phyloP scores from a whole-genome alignment of 495 filamentous ascomycete genomes.

The Cladorrhinum samala region DNA sequence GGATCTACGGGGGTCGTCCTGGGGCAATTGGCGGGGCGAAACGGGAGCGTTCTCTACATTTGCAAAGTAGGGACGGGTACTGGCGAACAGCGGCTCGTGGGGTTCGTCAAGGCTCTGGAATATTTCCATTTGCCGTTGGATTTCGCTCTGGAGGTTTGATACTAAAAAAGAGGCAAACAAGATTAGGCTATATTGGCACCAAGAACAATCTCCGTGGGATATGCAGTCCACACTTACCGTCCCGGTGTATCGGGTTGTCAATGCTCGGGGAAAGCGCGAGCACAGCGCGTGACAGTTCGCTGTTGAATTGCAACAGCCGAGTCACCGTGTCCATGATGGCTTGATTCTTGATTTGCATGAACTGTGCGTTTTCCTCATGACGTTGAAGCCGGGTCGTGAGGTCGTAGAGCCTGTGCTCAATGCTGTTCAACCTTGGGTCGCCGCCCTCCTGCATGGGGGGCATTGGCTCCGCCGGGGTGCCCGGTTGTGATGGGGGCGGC shows the following conservation, averaged over 20 bases:
- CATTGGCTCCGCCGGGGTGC: constrained; percentile 76
- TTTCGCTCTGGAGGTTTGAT: constrained; percentile 70
- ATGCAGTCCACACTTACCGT: constrained; percentile 44
- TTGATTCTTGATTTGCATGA: constrained; percentile 74
- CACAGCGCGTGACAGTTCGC: constrained; percentile 70
- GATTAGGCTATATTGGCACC: constrained; percentile 29
- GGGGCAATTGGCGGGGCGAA: constrained; percentile 85
- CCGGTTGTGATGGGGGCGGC: constrained; percentile 64
- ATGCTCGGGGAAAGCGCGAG: constrained; percentile 63
- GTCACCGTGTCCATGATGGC: constrained; percentile 73
- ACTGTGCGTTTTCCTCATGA: constrained; percentile 75
- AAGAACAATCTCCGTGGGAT: background rate
- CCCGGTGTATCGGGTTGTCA: constrained; percentile 55
- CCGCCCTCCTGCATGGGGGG: constrained; percentile 58
- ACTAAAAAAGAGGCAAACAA: constrained; percentile 45
- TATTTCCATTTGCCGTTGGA: constrained; percentile 76
- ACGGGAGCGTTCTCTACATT: constrained; percentile 75
- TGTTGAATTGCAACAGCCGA: constrained; percentile 59
- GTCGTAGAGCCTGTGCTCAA: constrained; percentile 82
- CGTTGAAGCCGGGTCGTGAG: constrained; percentile 67
- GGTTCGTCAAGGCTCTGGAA: constrained; percentile 63
- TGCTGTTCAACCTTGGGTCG: constrained; percentile 64
- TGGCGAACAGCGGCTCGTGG: constrained; percentile 67
- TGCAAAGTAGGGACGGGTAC: constrained; percentile 69
- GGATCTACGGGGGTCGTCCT: constrained; percentile 74